A percentile compares a stretch with the other conserved stretches of the same genome.
Evolutionary conservation across 306 rosid genomes (phyloP).

Genomic region (Clitoria ternatea): DNA sequence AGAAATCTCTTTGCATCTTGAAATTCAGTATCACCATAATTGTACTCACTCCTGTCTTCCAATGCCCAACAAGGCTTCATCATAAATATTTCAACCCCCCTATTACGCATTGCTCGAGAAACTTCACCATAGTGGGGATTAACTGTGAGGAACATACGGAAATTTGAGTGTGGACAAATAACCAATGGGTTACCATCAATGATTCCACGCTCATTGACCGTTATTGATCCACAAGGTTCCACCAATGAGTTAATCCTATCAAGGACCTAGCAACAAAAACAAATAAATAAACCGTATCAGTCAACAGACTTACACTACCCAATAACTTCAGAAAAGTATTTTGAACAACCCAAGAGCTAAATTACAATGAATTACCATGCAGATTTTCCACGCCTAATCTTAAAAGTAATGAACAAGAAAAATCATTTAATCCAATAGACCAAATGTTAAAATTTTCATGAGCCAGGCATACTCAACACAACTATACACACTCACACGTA

Average conservation of each 20-base stretch:
- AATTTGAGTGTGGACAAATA: constrained; percentile 75
- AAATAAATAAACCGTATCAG: neutral
- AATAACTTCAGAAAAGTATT: neutral
- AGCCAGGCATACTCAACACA: neutral
- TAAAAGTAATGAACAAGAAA: neutral
- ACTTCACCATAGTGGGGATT: constrained; percentile 86
- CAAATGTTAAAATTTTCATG: neutral
- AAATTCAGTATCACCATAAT: constrained; percentile 39
- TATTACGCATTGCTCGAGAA: constrained; percentile 94
- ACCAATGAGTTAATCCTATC: constrained; percentile 96
- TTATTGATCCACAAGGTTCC: constrained; percentile 82
- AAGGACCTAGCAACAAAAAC: constrained; percentile 59
- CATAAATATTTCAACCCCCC: constrained; percentile 94
- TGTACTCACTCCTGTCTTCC: constrained; percentile 32
- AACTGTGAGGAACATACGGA: constrained; percentile 86
- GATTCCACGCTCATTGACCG: constrained; percentile 79
- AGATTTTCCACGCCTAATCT: neutral
- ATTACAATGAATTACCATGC: neutral
- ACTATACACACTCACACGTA: neutral
- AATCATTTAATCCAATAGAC: neutral
- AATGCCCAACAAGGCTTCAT: constrained; percentile 73
- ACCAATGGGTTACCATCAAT: constrained; percentile 78
- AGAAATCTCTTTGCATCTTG: constrained; percentile 68
- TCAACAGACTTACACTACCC: neutral
- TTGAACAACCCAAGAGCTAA: neutral